A percentile compares a stretch with the other conserved stretches of the same genome.
Conservation (phyloP, 768 basidiomycete species). For the Tephrocybe sp. region DNA sequence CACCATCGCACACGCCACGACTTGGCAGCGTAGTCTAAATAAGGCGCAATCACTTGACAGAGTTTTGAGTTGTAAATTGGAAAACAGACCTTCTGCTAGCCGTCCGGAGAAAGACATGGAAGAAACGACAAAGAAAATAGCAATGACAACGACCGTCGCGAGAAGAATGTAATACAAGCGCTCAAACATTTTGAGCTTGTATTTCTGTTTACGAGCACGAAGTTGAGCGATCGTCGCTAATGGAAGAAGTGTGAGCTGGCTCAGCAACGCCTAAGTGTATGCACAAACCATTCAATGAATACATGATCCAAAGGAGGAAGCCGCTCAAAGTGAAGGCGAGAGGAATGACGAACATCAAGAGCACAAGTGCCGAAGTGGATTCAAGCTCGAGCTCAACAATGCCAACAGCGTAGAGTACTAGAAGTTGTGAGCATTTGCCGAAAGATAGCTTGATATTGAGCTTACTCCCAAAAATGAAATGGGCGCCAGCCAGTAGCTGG, state of each 20-base stretch:
- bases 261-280: not conserved
- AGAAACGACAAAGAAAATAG: constrained; percentile 90
- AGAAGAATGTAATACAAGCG: constrained; percentile 84
- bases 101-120: constrained; percentile 90
- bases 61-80: constrained; percentile 9
- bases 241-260: not conserved
- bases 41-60: not conserved
- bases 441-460: constrained; percentile 7
- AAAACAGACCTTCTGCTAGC: constrained; percentile 73
- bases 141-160: constrained; percentile 76
- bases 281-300: constrained; percentile 78
- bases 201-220: constrained; percentile 79
- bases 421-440: not conserved
- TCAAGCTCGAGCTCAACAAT: constrained; percentile 93
- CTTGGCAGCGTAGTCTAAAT: constrained; percentile 83
- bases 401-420: constrained; percentile 91
- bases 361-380: constrained; percentile 79
- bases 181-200: constrained; percentile 88
- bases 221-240: constrained; percentile 88
- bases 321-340: constrained; percentile 93
- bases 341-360: constrained; percentile 91
- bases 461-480: constrained; percentile 94
- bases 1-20: constrained; percentile 94
- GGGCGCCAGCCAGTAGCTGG: constrained; percentile 76
- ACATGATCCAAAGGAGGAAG: constrained; percentile 95